Evolutionary conservation across 2,329 filamentous ascomycete species (phyloP), one percentile per base, ranked within the genome.

Genomic region (Hypoxylon sp.): DNA sequence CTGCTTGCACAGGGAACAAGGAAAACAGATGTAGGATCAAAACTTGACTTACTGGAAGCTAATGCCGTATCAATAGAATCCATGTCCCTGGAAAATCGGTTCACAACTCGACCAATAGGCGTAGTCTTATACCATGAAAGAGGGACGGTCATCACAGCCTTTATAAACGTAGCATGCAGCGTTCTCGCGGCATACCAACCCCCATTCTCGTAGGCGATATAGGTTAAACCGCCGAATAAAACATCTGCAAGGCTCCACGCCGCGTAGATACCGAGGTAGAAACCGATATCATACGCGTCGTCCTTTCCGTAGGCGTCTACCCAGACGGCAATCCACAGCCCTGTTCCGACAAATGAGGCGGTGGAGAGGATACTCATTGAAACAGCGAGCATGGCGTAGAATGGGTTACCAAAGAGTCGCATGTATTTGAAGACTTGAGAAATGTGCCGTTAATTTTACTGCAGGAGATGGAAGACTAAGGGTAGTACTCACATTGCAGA

Each of bases 71-170:
- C 87, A 57, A 89, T 81, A 0, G 86, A 86, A n/a, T 82, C 81
- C 75, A 88, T 87, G 66, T 89, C 87, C 37, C 86, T 85, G 0
- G 85, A 85, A 69, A 89, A 87, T 11, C 87, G 83, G 72, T 88
- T 88, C 61, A 85, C 82, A 61, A 87, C 82, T 44, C 86, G 82
- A 11, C 86, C 84, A 14, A 86, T 81, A 0, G 86, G 83, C 1
- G 86, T 82, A 51, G 84, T 77, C 73, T 87, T 86, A 72, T 86
- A 89, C 87, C 87, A 89, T 3, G 84, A 83, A 8, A 89, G 79
- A 0, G 87, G 84, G 2, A 87, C 87, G 25, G 81, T 79, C 78
- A 89, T 81, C 17, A 89, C 79, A 17, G 85, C 82, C 11, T 78
- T 79, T 49, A 89, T 84, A 57, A 89, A 84, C 56, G 83, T 82